phyloP scores from a whole-genome alignment of 176 grass and related monocot species.

The Rhynchospora tenuis region DNA sequence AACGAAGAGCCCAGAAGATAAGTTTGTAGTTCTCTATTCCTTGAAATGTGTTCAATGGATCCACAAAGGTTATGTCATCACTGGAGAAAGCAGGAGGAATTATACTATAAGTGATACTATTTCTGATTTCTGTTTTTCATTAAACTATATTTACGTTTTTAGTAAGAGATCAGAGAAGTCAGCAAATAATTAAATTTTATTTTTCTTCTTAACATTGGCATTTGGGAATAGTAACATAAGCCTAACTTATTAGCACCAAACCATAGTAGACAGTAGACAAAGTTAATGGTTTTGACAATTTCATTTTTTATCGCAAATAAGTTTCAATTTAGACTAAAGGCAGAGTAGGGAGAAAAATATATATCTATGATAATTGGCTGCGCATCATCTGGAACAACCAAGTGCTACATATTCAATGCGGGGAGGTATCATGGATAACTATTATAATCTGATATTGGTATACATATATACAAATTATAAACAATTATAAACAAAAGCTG shows the following conservation, averaged over 20 bases:
- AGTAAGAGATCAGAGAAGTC: neutral
- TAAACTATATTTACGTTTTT: neutral
- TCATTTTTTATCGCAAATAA: neutral
- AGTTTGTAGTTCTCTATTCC: constrained; percentile 89
- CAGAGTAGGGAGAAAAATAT: neutral
- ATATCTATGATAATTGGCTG: neutral
- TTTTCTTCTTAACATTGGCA: neutral
- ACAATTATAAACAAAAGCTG: neutral
- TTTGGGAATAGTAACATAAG: neutral
- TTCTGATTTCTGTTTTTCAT: neutral
- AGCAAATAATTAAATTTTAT: neutral
- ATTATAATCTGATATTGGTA: no score
- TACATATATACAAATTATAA: neutral
- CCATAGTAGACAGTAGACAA: neutral
- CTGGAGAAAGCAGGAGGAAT: constrained; percentile 33
- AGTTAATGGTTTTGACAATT: neutral
- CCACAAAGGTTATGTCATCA: constrained; percentile 82
- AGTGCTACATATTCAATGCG: neutral
- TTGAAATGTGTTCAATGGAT: constrained; percentile 76
- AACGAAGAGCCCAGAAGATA: constrained; percentile 90
- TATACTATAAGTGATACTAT: neutral
- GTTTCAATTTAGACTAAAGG: neutral
- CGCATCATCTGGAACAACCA: neutral
- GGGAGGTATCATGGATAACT: no score
- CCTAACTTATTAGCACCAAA: neutral